Base-by-base conservation (phyloP, 768 basidiomycete genomes). In the Phlebiopsis gigantea region DNA sequence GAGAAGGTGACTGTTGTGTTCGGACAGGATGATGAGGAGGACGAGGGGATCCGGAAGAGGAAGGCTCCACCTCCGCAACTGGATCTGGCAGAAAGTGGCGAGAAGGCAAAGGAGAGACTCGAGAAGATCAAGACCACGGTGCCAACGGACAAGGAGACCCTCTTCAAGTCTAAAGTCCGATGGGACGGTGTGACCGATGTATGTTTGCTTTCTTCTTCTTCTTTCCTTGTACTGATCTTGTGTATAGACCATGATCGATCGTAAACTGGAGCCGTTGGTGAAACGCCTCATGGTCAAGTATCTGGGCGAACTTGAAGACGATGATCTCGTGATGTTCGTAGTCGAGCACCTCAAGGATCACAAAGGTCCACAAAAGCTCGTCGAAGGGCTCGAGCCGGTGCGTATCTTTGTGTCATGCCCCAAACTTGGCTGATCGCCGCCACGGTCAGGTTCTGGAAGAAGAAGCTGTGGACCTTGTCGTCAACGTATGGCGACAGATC, bases 101-200 rank as follows among this genome's bases (percentile, higher is more conserved):
- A 88, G 61, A 87, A 92, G 73, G 81, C 86, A 19, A 83, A 83
- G 67, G 90, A 90, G 66, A 79, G 87, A 56, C 68, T 96, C 64
- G 84, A 92, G 70, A 88, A 85, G 66, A 88, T 95, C 61, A 83
- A 78, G 57, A 74, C 75, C 19, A 82, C 81, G 21, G 85, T 96
- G 1, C 91, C 93, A 0, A 77, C 75, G 29, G 89, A 94, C 65
- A 87, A 81, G 63, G 89, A 93, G 60, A 77, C 79, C 2, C 64
- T 94, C 47, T 92, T 90, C 77, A 90, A 88, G 72, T 78, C 83
- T 0, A 90, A 90, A 72, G 87, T 97, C 55, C 79, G 93, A 55
- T 97, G 94, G 94, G 91, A 93, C 66, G 93, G 90, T 42, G 72
- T 97, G 53, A 84, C 83, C 43, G 92, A 95, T 71, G 94, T 94